These are phyloP conservation scores for Fusarium pseudonygamai DNA, from an alignment of 2,329 filamentous ascomycete species.

Conservation along the genomic window DNA sequence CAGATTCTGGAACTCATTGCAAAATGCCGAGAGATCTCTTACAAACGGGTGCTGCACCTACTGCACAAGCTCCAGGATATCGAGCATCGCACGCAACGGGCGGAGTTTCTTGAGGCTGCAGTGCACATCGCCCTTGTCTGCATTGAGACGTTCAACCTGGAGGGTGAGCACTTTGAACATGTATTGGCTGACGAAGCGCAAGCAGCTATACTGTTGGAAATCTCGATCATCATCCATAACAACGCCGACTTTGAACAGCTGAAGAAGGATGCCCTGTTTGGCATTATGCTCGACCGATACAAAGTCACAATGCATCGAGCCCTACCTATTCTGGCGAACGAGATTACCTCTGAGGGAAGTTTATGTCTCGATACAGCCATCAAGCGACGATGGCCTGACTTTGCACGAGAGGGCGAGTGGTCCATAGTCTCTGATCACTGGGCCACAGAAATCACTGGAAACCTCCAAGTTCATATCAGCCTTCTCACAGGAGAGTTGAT, in stretches of 20 bases:
- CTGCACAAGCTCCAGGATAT: not conserved
- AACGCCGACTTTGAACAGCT: not conserved
- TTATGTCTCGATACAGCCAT: conserved; percentile 27
- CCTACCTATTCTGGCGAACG: not conserved
- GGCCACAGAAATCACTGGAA: conserved; percentile 7
- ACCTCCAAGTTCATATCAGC: conserved; percentile 4
- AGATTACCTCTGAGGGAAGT: not conserved
- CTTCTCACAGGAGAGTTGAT: conserved; percentile 23
- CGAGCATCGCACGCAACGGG: conserved; percentile 1
- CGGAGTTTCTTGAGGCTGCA: conserved; percentile 2
- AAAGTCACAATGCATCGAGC: conserved; percentile 14
- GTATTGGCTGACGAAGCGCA: conserved; percentile 5
- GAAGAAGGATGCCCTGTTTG: not conserved
- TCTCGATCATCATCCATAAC: conserved; percentile 17
- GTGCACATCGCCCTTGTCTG: conserved; percentile 22
- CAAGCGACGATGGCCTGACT: conserved; percentile 26
- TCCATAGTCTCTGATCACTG: conserved; percentile 3
- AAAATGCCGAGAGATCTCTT: conserved; percentile 5
- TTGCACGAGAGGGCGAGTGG: conserved; percentile 1
- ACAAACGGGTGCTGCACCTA: conserved; percentile 18
- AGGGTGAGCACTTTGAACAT: not conserved
- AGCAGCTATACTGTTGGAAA: conserved; percentile 25
- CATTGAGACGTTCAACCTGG: conserved; percentile 25
- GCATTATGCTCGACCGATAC: conserved; percentile 16
- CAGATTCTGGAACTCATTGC: not conserved